These are phyloP conservation scores for Gleditsia sinensis DNA, from an alignment of 306 rosid genomes.

Conservation along the genomic window DNA sequence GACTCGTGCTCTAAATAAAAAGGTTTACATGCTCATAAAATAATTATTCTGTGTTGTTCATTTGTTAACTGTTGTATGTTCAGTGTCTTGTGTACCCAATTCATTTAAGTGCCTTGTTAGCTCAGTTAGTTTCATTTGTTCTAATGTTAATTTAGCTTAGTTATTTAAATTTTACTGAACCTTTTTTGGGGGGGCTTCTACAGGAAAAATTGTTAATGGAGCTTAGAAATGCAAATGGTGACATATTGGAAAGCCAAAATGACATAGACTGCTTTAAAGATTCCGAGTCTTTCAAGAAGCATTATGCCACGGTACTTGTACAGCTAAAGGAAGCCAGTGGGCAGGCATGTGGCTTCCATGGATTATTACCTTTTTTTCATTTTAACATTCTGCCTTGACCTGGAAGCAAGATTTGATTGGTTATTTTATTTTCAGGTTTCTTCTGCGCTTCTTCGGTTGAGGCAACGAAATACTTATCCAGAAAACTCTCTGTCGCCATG, in stretches of 20 bases:
- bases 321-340: constrained; percentile 97
- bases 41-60: constrained; percentile 13
- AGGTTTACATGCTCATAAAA: constrained; percentile 39
- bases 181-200: background rate
- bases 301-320: constrained; percentile 89
- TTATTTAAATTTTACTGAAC: background rate
- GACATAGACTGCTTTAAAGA: constrained; percentile 49
- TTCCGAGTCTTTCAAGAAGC: constrained; percentile 60
- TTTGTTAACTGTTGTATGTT: constrained; percentile 17
- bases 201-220: constrained; percentile 64
- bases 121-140: constrained; percentile 21
- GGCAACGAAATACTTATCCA: constrained; percentile 72
- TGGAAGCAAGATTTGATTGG: constrained; percentile 34
- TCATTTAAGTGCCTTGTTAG: constrained; percentile 22
- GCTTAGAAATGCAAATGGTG: constrained; percentile 54
- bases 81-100: background rate
- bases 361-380: constrained; percentile 33
- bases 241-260: constrained; percentile 56
- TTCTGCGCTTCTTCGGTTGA: constrained; percentile 64
- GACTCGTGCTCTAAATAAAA: constrained; percentile 52
- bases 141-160: background rate
- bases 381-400: constrained; percentile 22
- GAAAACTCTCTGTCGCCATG: constrained; percentile 58
- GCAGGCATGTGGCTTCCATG: constrained; percentile 97
- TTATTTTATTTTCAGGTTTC: constrained; percentile 67